Evolutionary conservation across 306 rosid species (phyloP).

Genomic region (Trifolium repens): DNA sequence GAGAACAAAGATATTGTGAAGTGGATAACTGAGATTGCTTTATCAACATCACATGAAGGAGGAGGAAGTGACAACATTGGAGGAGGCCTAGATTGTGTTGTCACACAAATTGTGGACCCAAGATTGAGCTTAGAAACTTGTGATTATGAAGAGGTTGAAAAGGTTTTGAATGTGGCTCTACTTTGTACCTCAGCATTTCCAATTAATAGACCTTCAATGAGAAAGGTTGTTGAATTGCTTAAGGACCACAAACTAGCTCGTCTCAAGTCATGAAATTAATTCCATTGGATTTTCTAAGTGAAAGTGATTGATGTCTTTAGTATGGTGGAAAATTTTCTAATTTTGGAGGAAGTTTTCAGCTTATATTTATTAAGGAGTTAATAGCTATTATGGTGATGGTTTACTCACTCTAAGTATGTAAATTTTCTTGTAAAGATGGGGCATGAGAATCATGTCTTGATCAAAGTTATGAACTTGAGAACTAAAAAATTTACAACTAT

Average conservation of each 20-base stretch:
- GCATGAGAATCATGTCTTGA: slow-evolving; percentile 8
- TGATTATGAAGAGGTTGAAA: slow-evolving; percentile 59
- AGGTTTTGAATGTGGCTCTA: slow-evolving; percentile 70
- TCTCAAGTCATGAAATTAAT: slow-evolving; percentile 44
- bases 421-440: slow-evolving; percentile 5
- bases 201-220: slow-evolving; percentile 76
- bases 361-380: neutral
- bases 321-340: slow-evolving; percentile 20
- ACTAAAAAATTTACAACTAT: neutral
- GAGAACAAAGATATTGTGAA: slow-evolving; percentile 76
- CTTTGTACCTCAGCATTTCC: slow-evolving; percentile 74
- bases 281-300: slow-evolving; percentile 11
- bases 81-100: neutral
- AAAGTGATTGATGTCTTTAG: slow-evolving; percentile 27
- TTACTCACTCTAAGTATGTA: slow-evolving; percentile 4
- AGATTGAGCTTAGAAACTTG: slow-evolving; percentile 52
- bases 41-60: slow-evolving; percentile 37
- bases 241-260: slow-evolving; percentile 51
- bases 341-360: slow-evolving; percentile 18
- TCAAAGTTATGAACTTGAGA: neutral
- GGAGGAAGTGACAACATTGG: neutral
- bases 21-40: slow-evolving; percentile 65
- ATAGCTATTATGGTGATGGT: slow-evolving; percentile 13
- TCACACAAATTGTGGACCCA: slow-evolving; percentile 59
- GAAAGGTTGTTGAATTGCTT: slow-evolving; percentile 75